phyloP scores from a whole-genome alignment of 306 rosid species.

The Chamaecrista fasciculata region DNA sequence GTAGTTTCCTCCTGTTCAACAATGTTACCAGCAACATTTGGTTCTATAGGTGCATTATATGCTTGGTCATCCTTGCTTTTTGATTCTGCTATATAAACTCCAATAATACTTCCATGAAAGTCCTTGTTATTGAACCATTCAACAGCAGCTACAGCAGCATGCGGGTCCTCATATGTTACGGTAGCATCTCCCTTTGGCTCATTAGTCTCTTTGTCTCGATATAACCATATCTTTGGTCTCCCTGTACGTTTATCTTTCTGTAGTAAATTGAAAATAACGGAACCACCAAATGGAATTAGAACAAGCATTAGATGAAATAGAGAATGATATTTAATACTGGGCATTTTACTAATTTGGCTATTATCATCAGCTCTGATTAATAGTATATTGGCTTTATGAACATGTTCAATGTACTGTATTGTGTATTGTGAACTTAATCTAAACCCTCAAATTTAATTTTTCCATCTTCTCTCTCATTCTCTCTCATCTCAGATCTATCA shows the following conservation, averaged over 20 bases:
- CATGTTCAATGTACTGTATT: too few relatives aligned
- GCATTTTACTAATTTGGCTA: too few relatives aligned
- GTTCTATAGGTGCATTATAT: conserved; percentile 51
- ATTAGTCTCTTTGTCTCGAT: conserved; percentile 80
- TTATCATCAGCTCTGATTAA: too few relatives aligned
- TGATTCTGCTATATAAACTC: conserved; percentile 88
- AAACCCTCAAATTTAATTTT: too few relatives aligned
- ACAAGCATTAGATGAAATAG: background rate
- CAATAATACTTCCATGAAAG: conserved; percentile 85
- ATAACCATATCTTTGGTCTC: conserved; percentile 84
- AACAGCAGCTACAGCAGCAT: conserved; percentile 92
- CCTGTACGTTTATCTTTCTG: conserved; percentile 99
- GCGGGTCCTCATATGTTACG: conserved; percentile 95
- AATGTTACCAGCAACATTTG: conserved; percentile 40
- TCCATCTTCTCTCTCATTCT: too few relatives aligned
- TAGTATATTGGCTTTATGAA: too few relatives aligned
- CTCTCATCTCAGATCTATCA: too few relatives aligned
- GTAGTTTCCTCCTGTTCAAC: conserved; percentile 55
- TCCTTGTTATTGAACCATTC: conserved; percentile 97
- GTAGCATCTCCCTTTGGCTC: conserved; percentile 99
- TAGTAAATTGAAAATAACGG: conserved; percentile 17
- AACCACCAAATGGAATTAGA: background rate
- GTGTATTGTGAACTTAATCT: too few relatives aligned
- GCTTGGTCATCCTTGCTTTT: conserved; percentile 78
- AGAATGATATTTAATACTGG: too few relatives aligned